Conservation (phyloP, 805 yeast genomes). For the Ogataea populi-albae region DNA sequence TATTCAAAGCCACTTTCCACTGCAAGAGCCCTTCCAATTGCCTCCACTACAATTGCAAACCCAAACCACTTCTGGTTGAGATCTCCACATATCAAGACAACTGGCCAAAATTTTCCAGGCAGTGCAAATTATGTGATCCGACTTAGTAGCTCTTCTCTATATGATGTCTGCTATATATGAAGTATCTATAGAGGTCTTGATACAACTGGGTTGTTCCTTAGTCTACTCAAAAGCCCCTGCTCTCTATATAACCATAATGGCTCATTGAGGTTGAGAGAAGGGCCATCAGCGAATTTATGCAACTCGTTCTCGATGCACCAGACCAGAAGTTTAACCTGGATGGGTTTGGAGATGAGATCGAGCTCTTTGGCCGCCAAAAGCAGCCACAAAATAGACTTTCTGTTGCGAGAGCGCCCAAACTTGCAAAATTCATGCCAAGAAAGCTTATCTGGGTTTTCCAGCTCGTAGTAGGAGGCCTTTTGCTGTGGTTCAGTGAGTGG, state of each 20-base stretch:
- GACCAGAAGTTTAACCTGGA: slow-evolving; percentile 25
- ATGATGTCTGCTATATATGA: not conserved
- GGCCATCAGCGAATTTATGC: not conserved
- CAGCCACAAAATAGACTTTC: slow-evolving; percentile 79
- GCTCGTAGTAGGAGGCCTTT: slow-evolving; percentile 30
- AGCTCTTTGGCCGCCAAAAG: slow-evolving; percentile 73
- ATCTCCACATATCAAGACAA: too few relatives aligned
- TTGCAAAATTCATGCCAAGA: slow-evolving; percentile 39
- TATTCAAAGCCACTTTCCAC: not conserved
- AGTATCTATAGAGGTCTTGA: not conserved
- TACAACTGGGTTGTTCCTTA: slow-evolving; percentile 16
- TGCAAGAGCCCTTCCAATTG: too few relatives aligned
- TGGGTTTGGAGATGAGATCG: slow-evolving; percentile 35
- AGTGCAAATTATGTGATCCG: too few relatives aligned
- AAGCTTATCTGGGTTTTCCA: slow-evolving; percentile 32
- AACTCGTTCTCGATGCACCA: slow-evolving; percentile 24
- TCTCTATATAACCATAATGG: slow-evolving; percentile 28
- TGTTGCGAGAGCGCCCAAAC: slow-evolving; percentile 54
- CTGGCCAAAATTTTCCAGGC: slow-evolving; percentile 5
- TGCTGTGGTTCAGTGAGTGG: slow-evolving; percentile 5
- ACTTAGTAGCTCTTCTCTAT: too few relatives aligned
- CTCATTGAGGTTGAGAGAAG: slow-evolving; percentile 3
- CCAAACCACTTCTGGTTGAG: too few relatives aligned
- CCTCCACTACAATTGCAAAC: too few relatives aligned
- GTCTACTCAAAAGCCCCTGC: slow-evolving; percentile 21